Conservation (phyloP, 371 early-diverging fungal genomes). For the Mortierella sp. region DNA sequence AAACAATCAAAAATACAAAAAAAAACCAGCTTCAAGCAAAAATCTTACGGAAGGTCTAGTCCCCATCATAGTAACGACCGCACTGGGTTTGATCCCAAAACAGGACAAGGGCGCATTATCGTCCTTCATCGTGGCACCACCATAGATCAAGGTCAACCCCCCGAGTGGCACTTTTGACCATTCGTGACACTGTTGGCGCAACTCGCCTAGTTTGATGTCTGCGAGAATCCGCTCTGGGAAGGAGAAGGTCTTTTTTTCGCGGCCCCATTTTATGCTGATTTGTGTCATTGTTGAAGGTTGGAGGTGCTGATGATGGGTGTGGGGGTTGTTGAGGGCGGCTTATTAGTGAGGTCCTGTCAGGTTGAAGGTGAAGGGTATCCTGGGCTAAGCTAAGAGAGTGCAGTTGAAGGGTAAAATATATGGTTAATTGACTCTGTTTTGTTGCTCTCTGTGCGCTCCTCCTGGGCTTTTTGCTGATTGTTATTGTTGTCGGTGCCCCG, state of each 20-base stretch:
- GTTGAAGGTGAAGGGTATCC: too few relatives aligned
- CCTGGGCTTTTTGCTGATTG: too few relatives aligned
- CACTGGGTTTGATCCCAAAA: constrained; percentile 66
- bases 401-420: too few relatives aligned
- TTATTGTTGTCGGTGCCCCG: too few relatives aligned
- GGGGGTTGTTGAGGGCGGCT: too few relatives aligned
- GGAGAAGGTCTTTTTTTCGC: constrained; percentile 35
- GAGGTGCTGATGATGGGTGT: too few relatives aligned
- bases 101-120: constrained; percentile 69
- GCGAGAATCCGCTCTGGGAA: constrained; percentile 32
- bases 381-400: too few relatives aligned
- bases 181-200: constrained; percentile 41
- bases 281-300: constrained; percentile 21
- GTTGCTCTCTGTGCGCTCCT: too few relatives aligned
- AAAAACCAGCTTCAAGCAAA: background rate
- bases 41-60: constrained; percentile 66
- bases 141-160: constrained; percentile 50
- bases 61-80: constrained; percentile 66
- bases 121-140: constrained; percentile 71
- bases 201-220: constrained; percentile 43
- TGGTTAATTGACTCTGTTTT: too few relatives aligned
- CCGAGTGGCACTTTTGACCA: constrained; percentile 45
- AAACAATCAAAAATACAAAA: background rate
- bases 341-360: too few relatives aligned
- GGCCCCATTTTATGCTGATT: constrained; percentile 45